Percentiles rank a stretch among this genome's conserved stretches.
These are phyloP conservation scores for Nicotiana undulata DNA, from an alignment of 257 asterid genomes.

Conservation along the genomic window DNA sequence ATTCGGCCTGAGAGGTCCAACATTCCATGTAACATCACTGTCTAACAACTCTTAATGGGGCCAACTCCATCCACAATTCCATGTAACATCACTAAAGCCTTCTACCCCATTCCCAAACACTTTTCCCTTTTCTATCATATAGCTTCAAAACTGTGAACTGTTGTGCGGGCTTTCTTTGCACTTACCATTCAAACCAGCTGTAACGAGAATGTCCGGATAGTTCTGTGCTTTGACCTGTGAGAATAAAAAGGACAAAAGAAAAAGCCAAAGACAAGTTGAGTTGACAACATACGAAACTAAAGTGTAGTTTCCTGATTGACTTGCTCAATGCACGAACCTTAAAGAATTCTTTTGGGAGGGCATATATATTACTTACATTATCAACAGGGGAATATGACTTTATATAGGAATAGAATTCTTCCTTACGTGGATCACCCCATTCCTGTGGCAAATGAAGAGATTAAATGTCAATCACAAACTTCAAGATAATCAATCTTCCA, in stretches of 20 bases:
- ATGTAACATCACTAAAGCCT: not conserved
- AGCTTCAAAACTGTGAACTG: not conserved
- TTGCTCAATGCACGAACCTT: not conserved
- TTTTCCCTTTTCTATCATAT: not conserved
- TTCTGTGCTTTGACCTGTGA: constrained; percentile 60
- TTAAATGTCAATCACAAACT: constrained; percentile 5
- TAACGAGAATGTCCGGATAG: constrained; percentile 80
- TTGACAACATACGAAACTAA: not conserved
- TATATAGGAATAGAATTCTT: constrained; percentile 83
- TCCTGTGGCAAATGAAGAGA: constrained; percentile 51
- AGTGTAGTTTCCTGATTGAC: not conserved
- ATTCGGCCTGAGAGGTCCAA: not conserved
- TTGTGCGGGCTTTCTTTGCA: constrained; percentile 4
- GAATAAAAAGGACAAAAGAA: constrained; percentile 11
- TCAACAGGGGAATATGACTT: constrained; percentile 96
- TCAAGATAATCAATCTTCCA: not conserved
- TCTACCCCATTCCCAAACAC: not conserved
- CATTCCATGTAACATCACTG: not conserved
- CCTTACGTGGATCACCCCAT: constrained; percentile 98
- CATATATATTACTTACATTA: constrained; percentile 45
- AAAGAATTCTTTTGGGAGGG: not conserved
- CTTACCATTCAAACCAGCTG: constrained; percentile 92
- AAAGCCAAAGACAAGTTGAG: constrained; percentile 5
- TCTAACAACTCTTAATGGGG: not conserved
- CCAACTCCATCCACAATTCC: not conserved